Conservation (phyloP, 306 rosid genomes). For the Glycine latifolia region DNA sequence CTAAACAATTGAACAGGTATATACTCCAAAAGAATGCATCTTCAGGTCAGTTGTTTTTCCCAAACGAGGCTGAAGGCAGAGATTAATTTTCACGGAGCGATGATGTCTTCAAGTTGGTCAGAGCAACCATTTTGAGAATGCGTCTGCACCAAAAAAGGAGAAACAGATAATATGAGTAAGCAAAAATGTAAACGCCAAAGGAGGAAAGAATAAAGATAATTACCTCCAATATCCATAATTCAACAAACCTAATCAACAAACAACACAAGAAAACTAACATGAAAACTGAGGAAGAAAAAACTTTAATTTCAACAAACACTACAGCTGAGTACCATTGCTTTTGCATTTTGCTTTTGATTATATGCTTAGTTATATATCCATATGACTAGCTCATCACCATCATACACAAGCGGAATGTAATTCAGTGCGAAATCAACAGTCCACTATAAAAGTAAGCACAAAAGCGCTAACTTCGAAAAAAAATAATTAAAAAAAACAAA, state of each 20-base stretch:
- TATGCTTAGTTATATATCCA: neutral
- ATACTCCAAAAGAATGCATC: conserved; percentile 37
- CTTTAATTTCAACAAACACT: conserved; percentile 20
- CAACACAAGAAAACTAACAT: neutral
- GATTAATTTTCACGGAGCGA: conserved; percentile 41
- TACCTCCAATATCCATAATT: neutral
- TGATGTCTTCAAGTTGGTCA: conserved; percentile 55
- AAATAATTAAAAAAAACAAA: neutral
- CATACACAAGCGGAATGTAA: conserved; percentile 1
- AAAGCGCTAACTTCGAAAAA: neutral
- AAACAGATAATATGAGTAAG: conserved; percentile 12
- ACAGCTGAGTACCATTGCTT: neutral
- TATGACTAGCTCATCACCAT: conserved; percentile 15
- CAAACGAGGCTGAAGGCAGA: conserved; percentile 4
- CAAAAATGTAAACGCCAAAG: conserved; percentile 13
- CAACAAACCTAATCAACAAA: no score
- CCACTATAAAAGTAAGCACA: neutral
- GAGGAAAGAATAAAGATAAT: neutral
- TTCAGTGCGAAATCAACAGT: neutral
- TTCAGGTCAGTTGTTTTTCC: neutral
- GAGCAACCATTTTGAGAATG: conserved; percentile 35
- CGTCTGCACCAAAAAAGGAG: conserved; percentile 45
- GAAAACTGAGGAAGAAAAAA: conserved; percentile 10
- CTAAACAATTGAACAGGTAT: conserved; percentile 17
- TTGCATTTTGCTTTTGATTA: neutral